Evolutionary conservation across 495 filamentous ascomycete genomes (phyloP).

Genomic region (Talaromyces proteolyticus): DNA sequence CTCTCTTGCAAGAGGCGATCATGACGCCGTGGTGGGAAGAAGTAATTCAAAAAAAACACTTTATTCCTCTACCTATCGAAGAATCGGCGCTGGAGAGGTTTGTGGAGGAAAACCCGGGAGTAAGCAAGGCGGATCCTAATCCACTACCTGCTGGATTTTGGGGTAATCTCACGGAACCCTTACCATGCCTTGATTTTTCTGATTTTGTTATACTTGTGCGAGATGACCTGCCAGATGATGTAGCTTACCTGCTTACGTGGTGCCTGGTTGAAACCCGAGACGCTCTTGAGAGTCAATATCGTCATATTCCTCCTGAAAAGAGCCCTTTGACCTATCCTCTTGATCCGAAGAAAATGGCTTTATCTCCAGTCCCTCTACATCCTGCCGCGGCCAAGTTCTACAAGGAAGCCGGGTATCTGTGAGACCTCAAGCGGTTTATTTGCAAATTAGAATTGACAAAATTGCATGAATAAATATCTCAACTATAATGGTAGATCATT

Average conservation of each 20-base stretch:
- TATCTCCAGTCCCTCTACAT: slow-evolving; percentile 5
- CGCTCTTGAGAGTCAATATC: slow-evolving; percentile 10
- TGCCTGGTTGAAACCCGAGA: slow-evolving; percentile 10
- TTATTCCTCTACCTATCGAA: slow-evolving; percentile 10
- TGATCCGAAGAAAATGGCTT: slow-evolving; percentile 13
- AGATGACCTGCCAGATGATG: slow-evolving; percentile 14
- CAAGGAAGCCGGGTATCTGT: neutral
- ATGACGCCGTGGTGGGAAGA: slow-evolving; percentile 17
- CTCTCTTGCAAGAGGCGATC: slow-evolving; percentile 14
- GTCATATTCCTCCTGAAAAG: slow-evolving; percentile 9
- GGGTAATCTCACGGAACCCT: slow-evolving; percentile 4
- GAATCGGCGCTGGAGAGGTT: neutral
- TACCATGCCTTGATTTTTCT: slow-evolving; percentile 14
- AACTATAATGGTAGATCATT: no score
- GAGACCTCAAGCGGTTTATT: no score
- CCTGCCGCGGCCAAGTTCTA: slow-evolving; percentile 1
- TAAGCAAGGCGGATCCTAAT: neutral
- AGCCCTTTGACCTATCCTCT: slow-evolving; percentile 12
- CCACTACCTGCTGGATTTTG: slow-evolving; percentile 8
- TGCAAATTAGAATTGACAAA: no score
- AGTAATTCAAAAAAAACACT: slow-evolving; percentile 7
- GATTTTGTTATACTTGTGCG: slow-evolving; percentile 14
- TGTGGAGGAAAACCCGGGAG: neutral
- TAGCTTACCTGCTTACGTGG: slow-evolving; percentile 13
- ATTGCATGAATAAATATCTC: no score